These are phyloP conservation scores for Solanum pinnatisectum DNA, from an alignment of 257 asterid genomes.

Conservation along the genomic window DNA sequence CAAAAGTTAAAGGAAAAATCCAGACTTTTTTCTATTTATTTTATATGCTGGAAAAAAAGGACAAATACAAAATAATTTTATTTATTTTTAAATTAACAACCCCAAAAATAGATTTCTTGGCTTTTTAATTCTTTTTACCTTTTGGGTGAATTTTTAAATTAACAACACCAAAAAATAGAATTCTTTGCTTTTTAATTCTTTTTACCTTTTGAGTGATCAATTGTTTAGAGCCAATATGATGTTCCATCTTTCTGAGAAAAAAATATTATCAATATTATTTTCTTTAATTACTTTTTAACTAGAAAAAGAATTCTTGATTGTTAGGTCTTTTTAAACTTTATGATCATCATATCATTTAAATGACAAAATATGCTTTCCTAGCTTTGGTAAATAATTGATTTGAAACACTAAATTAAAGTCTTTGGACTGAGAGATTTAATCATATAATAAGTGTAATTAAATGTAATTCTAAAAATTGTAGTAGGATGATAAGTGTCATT, in stretches of 20 bases:
- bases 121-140: not conserved
- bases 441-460: not conserved
- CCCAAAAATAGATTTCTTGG: not conserved
- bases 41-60: not conserved
- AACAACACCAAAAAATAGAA: not conserved
- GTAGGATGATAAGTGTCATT: not conserved
- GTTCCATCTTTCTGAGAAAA: not conserved
- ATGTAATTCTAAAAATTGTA: not conserved
- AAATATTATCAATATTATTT: not conserved
- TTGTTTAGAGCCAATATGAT: not conserved
- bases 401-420: not conserved
- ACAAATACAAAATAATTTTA: not conserved
- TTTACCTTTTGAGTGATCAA: not conserved
- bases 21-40: not conserved
- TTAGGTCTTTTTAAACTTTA: not conserved
- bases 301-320: not conserved
- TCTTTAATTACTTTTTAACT: not conserved
- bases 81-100: not conserved
- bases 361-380: not conserved
- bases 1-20: not conserved
- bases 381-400: not conserved
- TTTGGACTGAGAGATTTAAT: not conserved
- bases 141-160: not conserved
- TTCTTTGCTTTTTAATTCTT: not conserved
- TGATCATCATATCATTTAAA: not conserved